Evolutionary conservation across 2,329 filamentous ascomycete genomes (phyloP).

Genomic region (Pestalotiopsis fici): DNA sequence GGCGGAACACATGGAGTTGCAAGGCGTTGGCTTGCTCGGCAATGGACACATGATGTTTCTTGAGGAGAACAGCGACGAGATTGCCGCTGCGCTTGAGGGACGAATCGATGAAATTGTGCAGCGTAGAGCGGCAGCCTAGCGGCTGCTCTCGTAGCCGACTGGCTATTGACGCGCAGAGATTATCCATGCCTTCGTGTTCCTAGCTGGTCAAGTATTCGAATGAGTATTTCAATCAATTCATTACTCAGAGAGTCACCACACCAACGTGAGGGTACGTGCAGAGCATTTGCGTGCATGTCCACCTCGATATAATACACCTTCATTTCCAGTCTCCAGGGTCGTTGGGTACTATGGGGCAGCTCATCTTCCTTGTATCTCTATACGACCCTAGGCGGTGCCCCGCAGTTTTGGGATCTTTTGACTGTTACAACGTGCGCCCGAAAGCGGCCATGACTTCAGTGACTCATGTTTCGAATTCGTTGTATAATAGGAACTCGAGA

Average conservation of each 20-base stretch:
- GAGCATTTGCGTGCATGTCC: too few relatives aligned
- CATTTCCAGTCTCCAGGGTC: too few relatives aligned
- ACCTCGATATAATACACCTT: too few relatives aligned
- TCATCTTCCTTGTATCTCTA: too few relatives aligned
- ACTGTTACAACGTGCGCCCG: neutral
- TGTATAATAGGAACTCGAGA: neutral
- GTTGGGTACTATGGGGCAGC: too few relatives aligned
- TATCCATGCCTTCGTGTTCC: too few relatives aligned
- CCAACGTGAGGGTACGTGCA: too few relatives aligned
- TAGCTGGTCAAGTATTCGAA: neutral
- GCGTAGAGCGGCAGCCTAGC: neutral
- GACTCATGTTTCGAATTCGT: neutral
- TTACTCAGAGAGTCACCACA: too few relatives aligned
- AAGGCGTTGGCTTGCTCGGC: conserved; percentile 38
- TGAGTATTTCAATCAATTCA: neutral
- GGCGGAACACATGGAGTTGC: conserved; percentile 36
- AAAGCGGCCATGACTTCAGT: neutral
- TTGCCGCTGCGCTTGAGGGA: conserved; percentile 28
- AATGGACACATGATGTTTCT: conserved; percentile 51
- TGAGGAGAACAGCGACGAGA: conserved; percentile 46
- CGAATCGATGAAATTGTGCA: conserved; percentile 21
- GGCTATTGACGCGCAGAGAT: neutral
- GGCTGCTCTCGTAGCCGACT: neutral
- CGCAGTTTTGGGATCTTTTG: neutral
- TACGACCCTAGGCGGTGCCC: neutral